Evolutionary conservation across 306 rosid species (phyloP).

Genomic region (Cicer yamashitae): DNA sequence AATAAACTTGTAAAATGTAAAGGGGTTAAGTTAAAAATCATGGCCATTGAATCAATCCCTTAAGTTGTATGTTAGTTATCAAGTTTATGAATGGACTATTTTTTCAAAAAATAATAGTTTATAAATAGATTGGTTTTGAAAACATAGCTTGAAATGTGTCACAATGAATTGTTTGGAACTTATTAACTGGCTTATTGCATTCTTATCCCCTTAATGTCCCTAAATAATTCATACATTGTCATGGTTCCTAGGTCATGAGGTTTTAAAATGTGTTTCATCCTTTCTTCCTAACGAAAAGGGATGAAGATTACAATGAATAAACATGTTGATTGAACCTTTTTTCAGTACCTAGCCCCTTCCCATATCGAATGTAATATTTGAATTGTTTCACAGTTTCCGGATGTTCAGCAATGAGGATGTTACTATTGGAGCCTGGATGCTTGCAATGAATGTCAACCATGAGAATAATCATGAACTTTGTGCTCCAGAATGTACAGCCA

Average conservation of each 20-base stretch:
- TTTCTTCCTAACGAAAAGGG: background rate
- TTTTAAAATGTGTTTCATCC: conserved; percentile 6
- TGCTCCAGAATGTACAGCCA: conserved; percentile 64
- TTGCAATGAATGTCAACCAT: conserved; percentile 95
- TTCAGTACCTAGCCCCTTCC: conserved; percentile 1
- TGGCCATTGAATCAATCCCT: conserved; percentile 5
- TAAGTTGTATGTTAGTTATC: background rate
- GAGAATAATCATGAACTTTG: conserved; percentile 82
- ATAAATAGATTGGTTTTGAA: background rate
- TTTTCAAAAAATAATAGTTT: too few relatives aligned
- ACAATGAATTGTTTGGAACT: conserved; percentile 29
- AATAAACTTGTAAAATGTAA: conserved; percentile 2
- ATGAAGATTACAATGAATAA: conserved; percentile 13
- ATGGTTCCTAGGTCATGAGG: background rate
- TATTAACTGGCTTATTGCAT: conserved; percentile 14
- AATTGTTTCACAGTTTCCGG: conserved; percentile 72
- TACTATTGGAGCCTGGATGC: conserved; percentile 99
- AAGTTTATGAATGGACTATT: background rate
- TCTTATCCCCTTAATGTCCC: background rate
- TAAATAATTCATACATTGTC: background rate
- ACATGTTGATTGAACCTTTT: background rate
- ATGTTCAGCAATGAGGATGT: conserved; percentile 99
- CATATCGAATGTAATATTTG: background rate
- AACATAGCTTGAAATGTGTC: conserved; percentile 26
- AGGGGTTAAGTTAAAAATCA: conserved; percentile 1